These are phyloP conservation scores for Flagelloscypha sp. DNA, from an alignment of 768 basidiomycete genomes.

Conservation along the genomic window DNA sequence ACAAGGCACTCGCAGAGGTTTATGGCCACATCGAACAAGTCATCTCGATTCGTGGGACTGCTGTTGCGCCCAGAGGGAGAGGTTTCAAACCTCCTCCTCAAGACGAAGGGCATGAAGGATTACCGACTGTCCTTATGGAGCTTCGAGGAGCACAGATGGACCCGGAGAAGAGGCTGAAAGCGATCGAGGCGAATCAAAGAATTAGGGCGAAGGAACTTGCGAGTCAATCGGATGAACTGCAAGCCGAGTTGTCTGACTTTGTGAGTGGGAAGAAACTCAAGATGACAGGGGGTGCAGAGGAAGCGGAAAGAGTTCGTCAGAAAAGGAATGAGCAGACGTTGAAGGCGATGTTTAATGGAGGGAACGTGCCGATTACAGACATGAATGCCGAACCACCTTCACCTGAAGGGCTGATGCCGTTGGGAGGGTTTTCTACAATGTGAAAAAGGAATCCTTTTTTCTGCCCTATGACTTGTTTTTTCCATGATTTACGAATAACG, in stretches of 20 bases:
- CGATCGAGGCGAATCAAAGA: conserved; percentile 85
- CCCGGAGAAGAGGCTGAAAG: conserved; percentile 78
- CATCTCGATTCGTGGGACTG: conserved; percentile 54
- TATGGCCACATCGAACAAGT: conserved; percentile 88
- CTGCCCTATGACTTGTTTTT: too few relatives aligned
- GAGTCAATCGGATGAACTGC: conserved; percentile 70
- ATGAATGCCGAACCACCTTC: too few relatives aligned
- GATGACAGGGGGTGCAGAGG: conserved; percentile 94
- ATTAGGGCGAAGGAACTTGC: conserved; percentile 70
- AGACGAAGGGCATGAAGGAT: conserved; percentile 60
- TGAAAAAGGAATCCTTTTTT: too few relatives aligned
- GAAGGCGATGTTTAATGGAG: conserved; percentile 76
- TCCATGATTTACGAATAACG: too few relatives aligned
- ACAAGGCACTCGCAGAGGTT: conserved; percentile 83
- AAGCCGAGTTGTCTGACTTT: conserved; percentile 78
- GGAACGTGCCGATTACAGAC: conserved; percentile 8
- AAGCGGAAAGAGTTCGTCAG: conserved; percentile 82
- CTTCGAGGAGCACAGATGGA: conserved; percentile 74
- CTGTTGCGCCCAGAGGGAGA: conserved; percentile 31
- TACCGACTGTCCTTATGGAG: conserved; percentile 83
- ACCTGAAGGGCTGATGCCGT: too few relatives aligned
- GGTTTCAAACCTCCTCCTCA: conserved; percentile 52
- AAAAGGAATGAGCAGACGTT: conserved; percentile 76
- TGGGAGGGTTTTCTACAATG: too few relatives aligned
- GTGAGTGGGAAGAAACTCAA: conserved; percentile 82